These are phyloP conservation scores for Metschnikowia lunata DNA, from an alignment of 805 yeast genomes.

Conservation along the genomic window DNA sequence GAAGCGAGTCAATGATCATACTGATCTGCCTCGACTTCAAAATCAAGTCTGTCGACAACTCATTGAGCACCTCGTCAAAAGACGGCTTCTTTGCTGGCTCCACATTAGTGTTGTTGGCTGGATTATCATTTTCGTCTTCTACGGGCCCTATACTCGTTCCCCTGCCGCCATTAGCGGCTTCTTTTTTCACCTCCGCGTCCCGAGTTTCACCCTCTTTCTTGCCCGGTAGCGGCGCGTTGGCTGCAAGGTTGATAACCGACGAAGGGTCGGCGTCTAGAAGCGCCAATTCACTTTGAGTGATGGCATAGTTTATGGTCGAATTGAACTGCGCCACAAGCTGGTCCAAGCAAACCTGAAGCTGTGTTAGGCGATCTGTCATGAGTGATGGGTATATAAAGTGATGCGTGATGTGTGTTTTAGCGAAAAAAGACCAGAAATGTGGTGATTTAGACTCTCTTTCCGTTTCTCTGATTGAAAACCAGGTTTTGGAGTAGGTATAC, in stretches of 20 bases:
- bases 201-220: conserved; percentile 11
- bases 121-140: neutral
- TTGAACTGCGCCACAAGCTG: conserved; percentile 75
- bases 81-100: neutral
- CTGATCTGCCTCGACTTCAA: conserved; percentile 82
- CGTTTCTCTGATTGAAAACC: too few species aligned
- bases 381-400: too few species aligned
- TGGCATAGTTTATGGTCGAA: conserved; percentile 70
- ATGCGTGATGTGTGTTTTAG: too few species aligned
- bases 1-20: conserved; percentile 79
- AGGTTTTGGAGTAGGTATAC: too few species aligned
- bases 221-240: conserved; percentile 49
- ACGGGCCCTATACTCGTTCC: neutral
- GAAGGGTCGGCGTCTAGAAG: conserved; percentile 56
- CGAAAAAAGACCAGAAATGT: too few species aligned
- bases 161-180: conserved; percentile 12
- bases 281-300: conserved; percentile 34
- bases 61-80: conserved; percentile 54
- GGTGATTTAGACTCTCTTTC: too few species aligned
- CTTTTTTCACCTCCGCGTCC: conserved; percentile 6
- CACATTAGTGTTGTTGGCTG: neutral
- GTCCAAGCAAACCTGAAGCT: conserved; percentile 83
- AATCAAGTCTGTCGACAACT: conserved; percentile 79
- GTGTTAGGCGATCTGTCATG: conserved; percentile 87
- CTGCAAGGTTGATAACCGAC: conserved; percentile 60